Base-by-base conservation (phyloP, 768 basidiomycete species). In the Tricholoma furcatifolium region DNA sequence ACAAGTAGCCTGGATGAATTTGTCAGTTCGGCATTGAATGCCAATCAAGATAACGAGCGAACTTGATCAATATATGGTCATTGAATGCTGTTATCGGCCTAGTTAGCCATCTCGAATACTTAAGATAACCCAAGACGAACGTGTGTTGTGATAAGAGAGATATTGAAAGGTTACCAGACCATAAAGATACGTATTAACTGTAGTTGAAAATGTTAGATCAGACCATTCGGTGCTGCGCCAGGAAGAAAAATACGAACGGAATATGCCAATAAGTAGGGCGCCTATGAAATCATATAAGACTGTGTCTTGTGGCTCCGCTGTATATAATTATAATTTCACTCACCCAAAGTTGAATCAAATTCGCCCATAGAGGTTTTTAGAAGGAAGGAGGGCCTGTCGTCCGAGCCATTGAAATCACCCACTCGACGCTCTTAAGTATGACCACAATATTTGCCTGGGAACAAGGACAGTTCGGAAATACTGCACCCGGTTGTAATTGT, bases 181-280 rank as follows among this genome's bases (percentile, higher is more conserved):
- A 49, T 61, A 65, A 9, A 63, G 53, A 40, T 57, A 63, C 1
- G 62, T 63, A 27, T 62, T 63, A 5, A 65, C 64, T 65, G 47
- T 6, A 27, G n/a, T n/a, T n/a, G 10, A 18, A 11, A 24, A 6
- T 36, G 38, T 31, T 8, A 8, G 27, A 18, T 15, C 31, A 24
- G 18, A 36, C 24, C 18, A 30, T 11, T 27, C n/a, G 42, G 31
- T 21, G 5, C n/a, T 6, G 1, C 5, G n/a, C 42, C 30, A 31
- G n/a, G n/a, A 41, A 18, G 9, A 38, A 11, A 21, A 30, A 12
- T 6, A 54, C 60, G 30, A 43, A 63, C 64, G 51, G 41, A 65
- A 60, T n/a, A 63, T 53, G 10, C 64, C 64, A 44, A 65, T 41
- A 18, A 65, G 49, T 21, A 63, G 58, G 41, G 56, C 51, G 35